Conservation (phyloP, 2,329 filamentous ascomycete species). For the Diplodia scrobiculata region DNA sequence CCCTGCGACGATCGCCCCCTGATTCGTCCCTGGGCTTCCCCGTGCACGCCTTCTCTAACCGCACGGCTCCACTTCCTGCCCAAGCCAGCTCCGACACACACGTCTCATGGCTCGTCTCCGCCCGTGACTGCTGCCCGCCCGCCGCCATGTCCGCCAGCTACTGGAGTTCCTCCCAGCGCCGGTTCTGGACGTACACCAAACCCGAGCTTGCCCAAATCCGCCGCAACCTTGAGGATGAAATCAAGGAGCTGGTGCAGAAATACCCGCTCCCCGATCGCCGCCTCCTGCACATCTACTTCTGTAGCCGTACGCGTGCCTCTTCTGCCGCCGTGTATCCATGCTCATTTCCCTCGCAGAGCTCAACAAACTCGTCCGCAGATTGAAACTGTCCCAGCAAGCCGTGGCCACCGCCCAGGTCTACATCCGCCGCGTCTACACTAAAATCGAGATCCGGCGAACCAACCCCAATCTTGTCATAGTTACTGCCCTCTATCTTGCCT, state of each 20-base stretch:
- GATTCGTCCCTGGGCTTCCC: background rate
- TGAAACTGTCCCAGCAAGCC: constrained; percentile 84
- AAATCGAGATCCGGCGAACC: constrained; percentile 85
- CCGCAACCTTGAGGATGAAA: constrained; percentile 73
- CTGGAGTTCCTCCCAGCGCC: constrained; percentile 91
- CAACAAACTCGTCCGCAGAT: constrained; percentile 77
- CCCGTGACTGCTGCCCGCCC: background rate
- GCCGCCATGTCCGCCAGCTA: constrained; percentile 84
- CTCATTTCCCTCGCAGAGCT: constrained; percentile 60
- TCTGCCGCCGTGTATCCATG: background rate
- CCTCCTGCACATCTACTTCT: constrained; percentile 87
- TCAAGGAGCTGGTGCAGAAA: constrained; percentile 71
- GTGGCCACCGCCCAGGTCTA: constrained; percentile 94
- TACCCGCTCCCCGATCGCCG: constrained; percentile 80
- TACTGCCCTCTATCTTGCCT: constrained; percentile 92
- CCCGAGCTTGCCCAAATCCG: constrained; percentile 76
- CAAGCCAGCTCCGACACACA: background rate
- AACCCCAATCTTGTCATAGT: constrained; percentile 91
- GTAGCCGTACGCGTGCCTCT: constrained; percentile 69
- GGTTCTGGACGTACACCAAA: constrained; percentile 86
- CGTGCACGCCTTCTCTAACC: background rate
- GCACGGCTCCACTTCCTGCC: background rate
- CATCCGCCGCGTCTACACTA: constrained; percentile 88
- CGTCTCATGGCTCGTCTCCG: constrained; percentile 1
- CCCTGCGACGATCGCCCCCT: constrained; percentile 9